These are phyloP conservation scores for Babesia bovis DNA, from an alignment of 169 alveolate genomes.

Conservation along the genomic window DNA sequence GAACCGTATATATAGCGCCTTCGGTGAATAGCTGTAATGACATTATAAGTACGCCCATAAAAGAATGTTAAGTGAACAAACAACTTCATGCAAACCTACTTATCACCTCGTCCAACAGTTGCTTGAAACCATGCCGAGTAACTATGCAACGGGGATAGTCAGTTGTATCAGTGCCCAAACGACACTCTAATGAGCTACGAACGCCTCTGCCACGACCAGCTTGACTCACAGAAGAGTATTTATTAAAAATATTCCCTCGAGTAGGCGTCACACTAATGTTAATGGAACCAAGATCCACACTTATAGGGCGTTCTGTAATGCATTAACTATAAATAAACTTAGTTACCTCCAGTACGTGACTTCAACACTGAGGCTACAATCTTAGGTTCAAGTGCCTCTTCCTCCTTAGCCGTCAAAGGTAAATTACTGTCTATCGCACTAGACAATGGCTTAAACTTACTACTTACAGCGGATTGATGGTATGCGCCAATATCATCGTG, in stretches of 20 bases:
- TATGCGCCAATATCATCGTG: too few relatives aligned
- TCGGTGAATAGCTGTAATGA: conserved; percentile 10
- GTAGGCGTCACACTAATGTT: background rate
- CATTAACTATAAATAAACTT: background rate
- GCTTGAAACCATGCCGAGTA: background rate
- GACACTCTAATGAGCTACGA: too few relatives aligned
- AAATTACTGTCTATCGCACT: background rate
- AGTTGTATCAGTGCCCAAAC: background rate
- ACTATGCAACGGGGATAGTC: background rate
- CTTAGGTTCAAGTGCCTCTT: background rate
- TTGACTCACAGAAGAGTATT: too few relatives aligned
- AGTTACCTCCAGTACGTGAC: background rate
- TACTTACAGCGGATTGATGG: too few relatives aligned
- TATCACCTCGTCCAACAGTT: background rate
- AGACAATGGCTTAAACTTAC: background rate
- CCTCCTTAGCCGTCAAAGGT: background rate
- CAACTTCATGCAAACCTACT: background rate
- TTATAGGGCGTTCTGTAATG: background rate
- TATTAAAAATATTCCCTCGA: background rate
- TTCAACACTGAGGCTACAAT: background rate
- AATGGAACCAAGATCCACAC: background rate
- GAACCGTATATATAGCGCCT: conserved; percentile 3
- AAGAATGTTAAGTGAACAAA: background rate
- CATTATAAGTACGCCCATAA: background rate
- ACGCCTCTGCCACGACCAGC: too few relatives aligned